Evolutionary conservation across 495 filamentous ascomycete genomes (phyloP).

Genomic region (Sabuloglossum arenarium): DNA sequence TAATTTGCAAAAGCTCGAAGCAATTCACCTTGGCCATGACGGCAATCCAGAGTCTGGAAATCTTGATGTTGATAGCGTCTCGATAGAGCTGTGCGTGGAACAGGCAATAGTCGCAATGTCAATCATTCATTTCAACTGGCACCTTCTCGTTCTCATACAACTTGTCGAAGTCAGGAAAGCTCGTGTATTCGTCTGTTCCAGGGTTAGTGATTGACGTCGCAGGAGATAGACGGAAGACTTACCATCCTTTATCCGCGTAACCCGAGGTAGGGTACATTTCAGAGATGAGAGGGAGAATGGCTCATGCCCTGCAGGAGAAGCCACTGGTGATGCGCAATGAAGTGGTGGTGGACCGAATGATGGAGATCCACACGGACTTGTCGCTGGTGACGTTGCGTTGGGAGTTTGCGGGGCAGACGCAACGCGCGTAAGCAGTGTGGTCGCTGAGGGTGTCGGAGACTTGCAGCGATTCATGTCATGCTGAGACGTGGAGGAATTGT

Average conservation of each 20-base stretch:
- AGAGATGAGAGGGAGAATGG: background rate
- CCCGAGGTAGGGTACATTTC: background rate
- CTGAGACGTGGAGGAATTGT: background rate
- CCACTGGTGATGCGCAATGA: background rate
- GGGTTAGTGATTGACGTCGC: background rate
- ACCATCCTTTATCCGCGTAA: background rate
- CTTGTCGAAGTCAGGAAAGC: constrained; percentile 6
- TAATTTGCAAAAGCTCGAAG: background rate
- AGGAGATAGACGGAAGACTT: background rate
- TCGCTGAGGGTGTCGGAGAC: background rate
- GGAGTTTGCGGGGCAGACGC: background rate
- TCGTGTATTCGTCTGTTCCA: constrained; percentile 4
- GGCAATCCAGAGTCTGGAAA: background rate
- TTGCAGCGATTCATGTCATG: background rate
- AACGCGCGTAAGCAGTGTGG: background rate
- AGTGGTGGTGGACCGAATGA: background rate
- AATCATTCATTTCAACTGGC: background rate
- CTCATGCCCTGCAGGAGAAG: background rate
- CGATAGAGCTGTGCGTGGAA: background rate
- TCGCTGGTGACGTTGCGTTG: background rate
- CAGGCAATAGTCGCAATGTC: background rate
- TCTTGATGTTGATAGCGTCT: background rate
- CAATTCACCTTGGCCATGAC: background rate
- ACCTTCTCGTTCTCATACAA: background rate
- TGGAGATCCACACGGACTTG: background rate